Conservation (phyloP, 129 eudicot species). For the Heracleum sosnowskyi region DNA sequence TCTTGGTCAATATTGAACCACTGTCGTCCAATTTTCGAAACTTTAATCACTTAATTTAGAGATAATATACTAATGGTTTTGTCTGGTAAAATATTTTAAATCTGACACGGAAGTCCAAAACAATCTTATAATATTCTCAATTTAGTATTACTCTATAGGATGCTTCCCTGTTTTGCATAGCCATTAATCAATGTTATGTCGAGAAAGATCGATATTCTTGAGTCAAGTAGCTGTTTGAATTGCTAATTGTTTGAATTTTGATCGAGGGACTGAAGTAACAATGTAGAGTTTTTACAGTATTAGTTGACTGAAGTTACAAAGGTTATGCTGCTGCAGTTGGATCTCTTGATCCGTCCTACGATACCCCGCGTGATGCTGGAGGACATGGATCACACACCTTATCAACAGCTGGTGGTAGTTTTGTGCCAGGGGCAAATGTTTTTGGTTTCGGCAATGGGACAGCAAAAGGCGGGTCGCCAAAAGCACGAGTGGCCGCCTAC, state of each 20-base stretch:
- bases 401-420: constrained; percentile 89
- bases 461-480: constrained; percentile 93
- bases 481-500: constrained; percentile 77
- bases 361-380: constrained; percentile 55
- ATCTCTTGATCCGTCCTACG: constrained; percentile 35
- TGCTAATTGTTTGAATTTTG: no score
- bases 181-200: neutral
- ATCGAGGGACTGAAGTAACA: no score
- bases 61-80: neutral
- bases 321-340: constrained; percentile 71
- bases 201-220: no score
- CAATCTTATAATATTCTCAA: no score
- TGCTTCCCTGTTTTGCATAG: neutral
- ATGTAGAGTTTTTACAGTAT: neutral
- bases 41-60: no score
- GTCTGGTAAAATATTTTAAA: no score
- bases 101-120: no score
- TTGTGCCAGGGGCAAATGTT: constrained; percentile 59
- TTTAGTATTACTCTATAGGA: constrained; percentile 9
- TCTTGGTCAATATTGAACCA: no score
- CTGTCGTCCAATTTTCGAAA: no score
- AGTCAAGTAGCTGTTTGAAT: no score
- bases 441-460: constrained; percentile 76
- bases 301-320: constrained; percentile 23
- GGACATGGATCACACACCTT: constrained; percentile 96